These are phyloP conservation scores for Prosopis cineraria DNA, from an alignment of 306 rosid genomes.

Conservation along the genomic window DNA sequence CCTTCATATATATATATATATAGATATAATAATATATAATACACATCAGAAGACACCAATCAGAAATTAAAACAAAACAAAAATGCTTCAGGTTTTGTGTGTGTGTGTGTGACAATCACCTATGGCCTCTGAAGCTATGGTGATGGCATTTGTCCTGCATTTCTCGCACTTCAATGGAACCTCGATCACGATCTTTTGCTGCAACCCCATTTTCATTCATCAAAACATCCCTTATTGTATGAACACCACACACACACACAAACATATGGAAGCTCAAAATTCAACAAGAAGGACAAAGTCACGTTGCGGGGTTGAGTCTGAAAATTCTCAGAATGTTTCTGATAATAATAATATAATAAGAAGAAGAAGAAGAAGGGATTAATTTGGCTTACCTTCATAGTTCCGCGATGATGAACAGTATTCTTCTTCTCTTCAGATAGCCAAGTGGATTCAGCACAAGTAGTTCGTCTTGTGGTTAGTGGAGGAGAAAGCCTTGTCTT, in stretches of 20 bases:
- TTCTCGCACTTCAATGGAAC: conserved; percentile 42
- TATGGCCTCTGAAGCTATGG: conserved; percentile 41
- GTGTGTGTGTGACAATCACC: conserved; percentile 28
- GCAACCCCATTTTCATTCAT: conserved; percentile 1
- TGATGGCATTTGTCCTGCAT: conserved; percentile 46
- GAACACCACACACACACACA: no score
- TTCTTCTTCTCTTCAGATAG: not conserved
- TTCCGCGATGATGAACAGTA: not conserved
- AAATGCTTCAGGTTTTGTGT: not conserved
- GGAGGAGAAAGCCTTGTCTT: not conserved
- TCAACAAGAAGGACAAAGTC: not conserved
- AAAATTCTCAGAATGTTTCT: not conserved
- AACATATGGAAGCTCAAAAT: no score
- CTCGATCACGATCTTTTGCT: conserved; percentile 61
- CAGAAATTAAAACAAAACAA: not conserved
- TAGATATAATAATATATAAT: no score
- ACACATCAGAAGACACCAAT: not conserved
- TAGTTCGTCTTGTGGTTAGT: not conserved
- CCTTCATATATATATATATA: conserved; percentile 16
- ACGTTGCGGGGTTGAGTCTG: not conserved
- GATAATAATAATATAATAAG: no score
- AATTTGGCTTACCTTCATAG: not conserved
- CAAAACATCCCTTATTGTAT: not conserved
- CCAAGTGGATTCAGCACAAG: not conserved
- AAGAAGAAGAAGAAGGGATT: not conserved